These are phyloP conservation scores for Fusarium liriodendri DNA, from an alignment of 2,329 filamentous ascomycete genomes.

Conservation along the genomic window DNA sequence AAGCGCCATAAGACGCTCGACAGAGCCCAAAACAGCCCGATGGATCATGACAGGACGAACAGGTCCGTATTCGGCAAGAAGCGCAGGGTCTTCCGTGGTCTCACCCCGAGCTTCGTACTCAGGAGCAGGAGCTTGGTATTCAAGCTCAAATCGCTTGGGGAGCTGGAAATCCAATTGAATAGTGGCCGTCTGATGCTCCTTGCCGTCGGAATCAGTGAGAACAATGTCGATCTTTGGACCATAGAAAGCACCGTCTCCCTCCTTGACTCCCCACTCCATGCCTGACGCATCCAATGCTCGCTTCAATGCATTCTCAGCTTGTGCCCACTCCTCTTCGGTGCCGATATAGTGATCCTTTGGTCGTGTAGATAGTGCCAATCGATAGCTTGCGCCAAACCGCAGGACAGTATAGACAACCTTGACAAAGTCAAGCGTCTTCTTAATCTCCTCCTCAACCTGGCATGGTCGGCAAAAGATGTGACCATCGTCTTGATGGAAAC, in stretches of 20 bases:
- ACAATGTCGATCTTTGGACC: constrained; percentile 93
- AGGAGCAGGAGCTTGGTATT: constrained; percentile 77
- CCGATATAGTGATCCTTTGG: constrained; percentile 84
- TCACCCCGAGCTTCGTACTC: constrained; percentile 67
- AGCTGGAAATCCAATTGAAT: constrained; percentile 93
- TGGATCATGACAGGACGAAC: constrained; percentile 84
- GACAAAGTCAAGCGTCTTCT: constrained; percentile 79
- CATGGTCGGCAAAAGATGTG: constrained; percentile 88
- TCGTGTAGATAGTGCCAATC: constrained; percentile 81
- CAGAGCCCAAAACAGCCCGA: constrained; percentile 83
- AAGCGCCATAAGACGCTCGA: constrained; percentile 87
- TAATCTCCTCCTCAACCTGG: constrained; percentile 81
- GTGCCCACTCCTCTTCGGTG: constrained; percentile 70
- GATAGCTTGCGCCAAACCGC: constrained; percentile 74
- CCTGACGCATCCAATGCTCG: constrained; percentile 72
- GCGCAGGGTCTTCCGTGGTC: constrained; percentile 59
- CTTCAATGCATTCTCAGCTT: constrained; percentile 55
- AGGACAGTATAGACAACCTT: constrained; percentile 77
- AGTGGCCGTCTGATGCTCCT: constrained; percentile 89
- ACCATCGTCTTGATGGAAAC: constrained; percentile 91
- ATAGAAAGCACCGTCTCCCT: constrained; percentile 90
- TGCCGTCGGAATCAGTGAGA: constrained; percentile 81
- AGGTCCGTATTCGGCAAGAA: constrained; percentile 64
- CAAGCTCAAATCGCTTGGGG: constrained; percentile 81
- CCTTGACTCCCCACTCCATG: constrained; percentile 78